Percentiles rank a stretch among this genome's conserved stretches.
Conservation (phyloP, 2,329 filamentous ascomycete species). For the Diaporthe eres region DNA sequence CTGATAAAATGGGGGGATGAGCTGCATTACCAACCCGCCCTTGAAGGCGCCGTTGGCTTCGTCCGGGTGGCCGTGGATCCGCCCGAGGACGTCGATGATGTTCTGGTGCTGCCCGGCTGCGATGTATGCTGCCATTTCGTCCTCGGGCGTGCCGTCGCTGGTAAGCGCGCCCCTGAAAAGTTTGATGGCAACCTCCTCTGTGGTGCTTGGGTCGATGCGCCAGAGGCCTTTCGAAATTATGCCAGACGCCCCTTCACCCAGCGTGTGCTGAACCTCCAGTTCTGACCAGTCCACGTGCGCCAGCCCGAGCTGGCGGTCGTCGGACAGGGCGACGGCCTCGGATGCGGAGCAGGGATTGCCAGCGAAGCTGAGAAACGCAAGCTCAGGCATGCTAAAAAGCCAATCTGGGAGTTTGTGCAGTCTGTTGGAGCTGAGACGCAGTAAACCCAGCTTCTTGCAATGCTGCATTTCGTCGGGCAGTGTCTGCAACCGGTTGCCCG, state of each 20-base stretch:
- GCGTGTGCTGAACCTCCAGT: slow-evolving; percentile 55
- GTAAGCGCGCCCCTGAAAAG: slow-evolving; percentile 63
- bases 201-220: slow-evolving; percentile 47
- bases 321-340: slow-evolving; percentile 4
- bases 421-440: slow-evolving; percentile 60
- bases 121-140: slow-evolving; percentile 64
- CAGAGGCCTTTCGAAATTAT: slow-evolving; percentile 59
- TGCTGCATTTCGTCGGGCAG: slow-evolving; percentile 59
- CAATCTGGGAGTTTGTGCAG: slow-evolving; percentile 57
- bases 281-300: slow-evolving; percentile 57
- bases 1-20: slow-evolving; percentile 59
- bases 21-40: slow-evolving; percentile 62
- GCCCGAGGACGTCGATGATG: slow-evolving; percentile 61
- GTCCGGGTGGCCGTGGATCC: slow-evolving; percentile 57
- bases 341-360: slow-evolving; percentile 59
- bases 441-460: slow-evolving; percentile 59
- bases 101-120: slow-evolving; percentile 61
- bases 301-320: slow-evolving; percentile 44
- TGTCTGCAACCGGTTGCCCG: slow-evolving; percentile 57
- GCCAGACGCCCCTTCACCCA: slow-evolving; percentile 63
- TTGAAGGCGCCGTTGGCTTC: slow-evolving; percentile 47
- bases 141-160: slow-evolving; percentile 62
- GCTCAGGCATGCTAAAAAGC: slow-evolving; percentile 59
- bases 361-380: slow-evolving; percentile 63
- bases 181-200: slow-evolving; percentile 61